These are phyloP conservation scores for Wallacemonas rigidus DNA, from an alignment of 208 protist genomes.

Conservation along the genomic window DNA sequence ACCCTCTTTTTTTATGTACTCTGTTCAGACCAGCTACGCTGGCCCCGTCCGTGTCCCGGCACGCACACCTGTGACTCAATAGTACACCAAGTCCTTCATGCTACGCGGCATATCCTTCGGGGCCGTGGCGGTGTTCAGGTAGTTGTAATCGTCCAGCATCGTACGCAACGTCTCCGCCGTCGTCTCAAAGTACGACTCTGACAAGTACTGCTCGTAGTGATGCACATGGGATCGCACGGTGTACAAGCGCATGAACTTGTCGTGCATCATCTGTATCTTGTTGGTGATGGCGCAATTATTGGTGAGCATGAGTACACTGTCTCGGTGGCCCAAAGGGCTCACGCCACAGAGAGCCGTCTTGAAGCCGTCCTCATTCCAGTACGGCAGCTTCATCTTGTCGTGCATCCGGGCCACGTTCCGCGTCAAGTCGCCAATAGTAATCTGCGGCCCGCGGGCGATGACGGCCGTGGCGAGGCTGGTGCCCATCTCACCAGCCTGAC, in stretches of 20 bases:
- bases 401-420: conserved; percentile 89
- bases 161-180: conserved; percentile 74
- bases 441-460: conserved; percentile 92
- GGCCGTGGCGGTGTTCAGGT: conserved; percentile 61
- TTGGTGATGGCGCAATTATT: conserved; percentile 92
- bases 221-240: conserved; percentile 90
- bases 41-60: too few relatives aligned
- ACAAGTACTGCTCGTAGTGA: conserved; percentile 93
- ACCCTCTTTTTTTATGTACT: too few relatives aligned
- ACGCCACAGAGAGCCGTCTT: conserved; percentile 95
- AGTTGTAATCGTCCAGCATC: conserved; percentile 85
- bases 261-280: conserved; percentile 74
- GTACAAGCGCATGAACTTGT: conserved; percentile 93
- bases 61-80: conserved; percentile 26
- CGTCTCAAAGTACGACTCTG: conserved; percentile 73
- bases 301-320: conserved; percentile 92
- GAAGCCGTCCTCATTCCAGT: conserved; percentile 97
- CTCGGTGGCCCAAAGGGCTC: conserved; percentile 87
- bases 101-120: conserved; percentile 56
- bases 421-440: conserved; percentile 92
- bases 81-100: conserved; percentile 87
- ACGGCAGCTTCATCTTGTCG: conserved; percentile 76
- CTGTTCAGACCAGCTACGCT: too few relatives aligned
- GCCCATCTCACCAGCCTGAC: conserved; percentile 25
- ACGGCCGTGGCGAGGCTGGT: conserved; percentile 86